A percentile compares a stretch with the other conserved stretches of the same genome.
phyloP scores from a whole-genome alignment of 768 basidiomycete species.

The Podaxis sp. region DNA sequence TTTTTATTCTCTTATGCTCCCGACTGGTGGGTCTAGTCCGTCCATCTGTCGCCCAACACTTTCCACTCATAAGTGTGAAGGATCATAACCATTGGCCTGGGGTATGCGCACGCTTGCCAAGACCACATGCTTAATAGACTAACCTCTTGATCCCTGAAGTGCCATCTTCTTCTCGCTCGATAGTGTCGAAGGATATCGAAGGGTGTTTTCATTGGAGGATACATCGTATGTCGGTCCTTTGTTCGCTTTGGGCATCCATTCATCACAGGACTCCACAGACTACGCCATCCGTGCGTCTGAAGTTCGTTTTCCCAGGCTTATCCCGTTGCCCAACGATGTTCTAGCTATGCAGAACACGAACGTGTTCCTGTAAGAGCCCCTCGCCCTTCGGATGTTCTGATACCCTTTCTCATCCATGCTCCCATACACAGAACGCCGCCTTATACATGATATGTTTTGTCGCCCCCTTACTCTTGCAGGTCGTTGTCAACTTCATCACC shows the following conservation, averaged over 20 bases:
- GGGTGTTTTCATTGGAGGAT: slow-evolving; percentile 77
- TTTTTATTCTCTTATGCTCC: slow-evolving; percentile 65
- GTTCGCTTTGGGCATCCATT: slow-evolving; percentile 10
- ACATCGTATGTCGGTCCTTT: slow-evolving; percentile 49
- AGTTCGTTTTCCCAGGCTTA: slow-evolving; percentile 2
- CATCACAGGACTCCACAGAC: slow-evolving; percentile 22
- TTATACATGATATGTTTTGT: slow-evolving; percentile 51
- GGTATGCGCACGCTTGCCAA: slow-evolving; percentile 38
- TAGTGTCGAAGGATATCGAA: slow-evolving; percentile 64
- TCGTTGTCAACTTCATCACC: slow-evolving; percentile 64
- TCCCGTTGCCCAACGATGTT: background rate
- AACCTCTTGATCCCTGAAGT: slow-evolving; percentile 29
- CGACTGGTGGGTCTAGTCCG: slow-evolving; percentile 56
- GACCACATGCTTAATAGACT: background rate
- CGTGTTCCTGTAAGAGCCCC: slow-evolving; percentile 61
- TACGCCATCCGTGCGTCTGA: slow-evolving; percentile 35
- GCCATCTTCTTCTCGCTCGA: slow-evolving; percentile 60
- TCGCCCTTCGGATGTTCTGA: slow-evolving; percentile 10
- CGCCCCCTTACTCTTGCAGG: slow-evolving; percentile 66
- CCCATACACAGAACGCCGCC: slow-evolving; percentile 34
- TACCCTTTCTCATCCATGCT: background rate
- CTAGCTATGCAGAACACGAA: slow-evolving; percentile 68
- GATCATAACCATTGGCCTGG: slow-evolving; percentile 61
- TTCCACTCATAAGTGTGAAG: slow-evolving; percentile 28
- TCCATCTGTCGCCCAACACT: slow-evolving; percentile 10